Conservation (phyloP, 805 yeast genomes). For the Spathaspora hagerdaliae region DNA sequence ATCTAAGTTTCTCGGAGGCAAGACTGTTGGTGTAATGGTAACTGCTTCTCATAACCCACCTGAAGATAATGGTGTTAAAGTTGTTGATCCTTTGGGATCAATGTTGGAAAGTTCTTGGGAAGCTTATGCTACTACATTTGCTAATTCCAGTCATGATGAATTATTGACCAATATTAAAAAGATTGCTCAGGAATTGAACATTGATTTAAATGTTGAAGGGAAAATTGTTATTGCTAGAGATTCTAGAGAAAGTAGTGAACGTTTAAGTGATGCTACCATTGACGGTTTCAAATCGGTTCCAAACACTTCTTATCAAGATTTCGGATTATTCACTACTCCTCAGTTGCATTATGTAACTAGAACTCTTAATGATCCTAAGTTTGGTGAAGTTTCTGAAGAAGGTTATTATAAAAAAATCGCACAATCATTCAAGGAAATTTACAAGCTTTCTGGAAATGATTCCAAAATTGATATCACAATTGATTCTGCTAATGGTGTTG, state of each 20-base stretch:
- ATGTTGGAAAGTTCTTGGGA: slow-evolving; percentile 90
- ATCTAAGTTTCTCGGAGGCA: slow-evolving; percentile 64
- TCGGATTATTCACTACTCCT: slow-evolving; percentile 83
- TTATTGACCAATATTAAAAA: slow-evolving; percentile 36
- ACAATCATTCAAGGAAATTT: slow-evolving; percentile 46
- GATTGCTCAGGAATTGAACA: slow-evolving; percentile 38
- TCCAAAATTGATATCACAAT: slow-evolving; percentile 50
- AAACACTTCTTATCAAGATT: slow-evolving; percentile 43
- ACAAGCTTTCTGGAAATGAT: slow-evolving; percentile 16
- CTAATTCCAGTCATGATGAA: slow-evolving; percentile 56
- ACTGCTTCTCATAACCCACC: slow-evolving; percentile 97
- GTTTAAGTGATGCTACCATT: slow-evolving; percentile 52
- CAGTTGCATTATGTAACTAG: slow-evolving; percentile 87
- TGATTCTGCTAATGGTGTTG: slow-evolving; percentile 97
- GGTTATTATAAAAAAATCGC: slow-evolving; percentile 71
- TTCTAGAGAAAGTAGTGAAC: slow-evolving; percentile 80
- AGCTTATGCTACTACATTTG: slow-evolving; percentile 68
- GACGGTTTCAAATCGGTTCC: slow-evolving; percentile 57
- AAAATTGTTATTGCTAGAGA: slow-evolving; percentile 75
- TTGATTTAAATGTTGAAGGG: slow-evolving; percentile 42
- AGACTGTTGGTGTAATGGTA: slow-evolving; percentile 90
- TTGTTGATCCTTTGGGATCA: slow-evolving; percentile 91
- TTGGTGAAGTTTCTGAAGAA: slow-evolving; percentile 58
- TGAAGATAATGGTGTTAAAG: slow-evolving; percentile 82
- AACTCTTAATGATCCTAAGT: slow-evolving; percentile 58